phyloP scores from a whole-genome alignment of 169 alveolate species.

The Eimeria praecox region DNA sequence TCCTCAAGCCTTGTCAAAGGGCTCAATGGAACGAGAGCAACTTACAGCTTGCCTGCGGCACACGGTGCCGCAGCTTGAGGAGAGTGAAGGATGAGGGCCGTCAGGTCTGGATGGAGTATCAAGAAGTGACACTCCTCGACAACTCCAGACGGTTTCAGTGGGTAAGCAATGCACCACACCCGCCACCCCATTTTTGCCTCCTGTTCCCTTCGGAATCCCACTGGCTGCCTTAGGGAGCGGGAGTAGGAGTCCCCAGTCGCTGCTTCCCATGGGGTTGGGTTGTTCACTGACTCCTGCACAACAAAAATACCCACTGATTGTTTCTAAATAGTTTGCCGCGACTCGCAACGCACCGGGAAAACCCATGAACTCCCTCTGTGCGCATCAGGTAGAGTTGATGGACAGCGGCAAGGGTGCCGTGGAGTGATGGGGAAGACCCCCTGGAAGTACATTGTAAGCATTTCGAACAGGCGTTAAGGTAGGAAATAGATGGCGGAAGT shows the following conservation, averaged over 20 bases:
- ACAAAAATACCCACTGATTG: not conserved
- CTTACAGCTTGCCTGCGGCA: constrained; percentile 22
- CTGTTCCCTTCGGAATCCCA: not conserved
- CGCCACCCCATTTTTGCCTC: not conserved
- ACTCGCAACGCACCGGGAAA: not conserved
- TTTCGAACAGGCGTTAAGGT: not conserved
- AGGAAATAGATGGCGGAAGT: not conserved
- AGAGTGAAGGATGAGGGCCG: constrained; percentile 34
- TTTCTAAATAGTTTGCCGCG: not conserved
- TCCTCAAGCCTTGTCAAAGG: not conserved
- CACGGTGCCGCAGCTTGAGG: constrained; percentile 43
- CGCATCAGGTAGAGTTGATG: constrained; percentile 14
- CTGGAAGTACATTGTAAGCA: too few species aligned
- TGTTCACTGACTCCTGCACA: not conserved
- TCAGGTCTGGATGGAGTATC: constrained; percentile 61
- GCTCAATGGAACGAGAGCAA: constrained; percentile 9
- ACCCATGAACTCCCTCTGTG: not conserved
- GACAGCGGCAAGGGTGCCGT: not conserved
- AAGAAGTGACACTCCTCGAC: constrained; percentile 20
- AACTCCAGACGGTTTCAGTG: constrained; percentile 53
- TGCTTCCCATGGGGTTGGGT: not conserved
- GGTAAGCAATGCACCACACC: not conserved
- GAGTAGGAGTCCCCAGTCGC: not conserved
- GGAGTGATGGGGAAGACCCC: not conserved
- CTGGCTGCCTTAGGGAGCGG: not conserved